Conservation (phyloP, 1,284 basidiomycete genomes). For the Salmacisia buchloeana region DNA sequence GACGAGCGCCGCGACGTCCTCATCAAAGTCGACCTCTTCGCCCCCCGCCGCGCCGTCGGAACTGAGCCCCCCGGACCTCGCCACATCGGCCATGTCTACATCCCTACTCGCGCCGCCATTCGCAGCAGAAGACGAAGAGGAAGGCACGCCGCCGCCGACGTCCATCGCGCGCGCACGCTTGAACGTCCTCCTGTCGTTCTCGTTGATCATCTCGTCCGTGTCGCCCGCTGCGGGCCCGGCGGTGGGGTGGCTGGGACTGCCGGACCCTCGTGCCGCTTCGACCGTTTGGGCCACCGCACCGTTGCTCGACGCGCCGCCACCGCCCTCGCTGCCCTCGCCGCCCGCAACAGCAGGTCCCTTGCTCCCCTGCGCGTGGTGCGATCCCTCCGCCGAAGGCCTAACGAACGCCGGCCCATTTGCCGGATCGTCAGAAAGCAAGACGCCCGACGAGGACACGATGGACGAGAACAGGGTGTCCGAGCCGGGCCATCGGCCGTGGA, state of each 20-base stretch:
- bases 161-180: slow-evolving; percentile 4
- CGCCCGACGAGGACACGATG: not conserved
- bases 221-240: not conserved
- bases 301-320: not conserved
- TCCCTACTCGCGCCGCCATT: not conserved
- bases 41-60: not conserved
- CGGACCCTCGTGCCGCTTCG: not conserved
- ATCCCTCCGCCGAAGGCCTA: not conserved
- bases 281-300: not conserved
- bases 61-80: slow-evolving; percentile 26
- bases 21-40: slow-evolving; percentile 1
- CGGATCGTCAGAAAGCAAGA: slow-evolving; percentile 4
- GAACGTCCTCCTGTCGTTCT: not conserved
- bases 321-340: not conserved
- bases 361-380: not conserved
- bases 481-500: slow-evolving; percentile 54
- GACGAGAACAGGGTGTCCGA: slow-evolving; percentile 12
- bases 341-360: not conserved
- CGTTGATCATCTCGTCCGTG: not conserved
- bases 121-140: not conserved
- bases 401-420: slow-evolving; percentile 3
- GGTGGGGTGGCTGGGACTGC: slow-evolving; percentile 4
- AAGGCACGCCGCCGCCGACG: not conserved
- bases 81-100: not conserved
- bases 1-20: slow-evolving; percentile 10